Base-by-base conservation (phyloP, 495 filamentous ascomycete genomes). In the Talaromyces adpressus region DNA sequence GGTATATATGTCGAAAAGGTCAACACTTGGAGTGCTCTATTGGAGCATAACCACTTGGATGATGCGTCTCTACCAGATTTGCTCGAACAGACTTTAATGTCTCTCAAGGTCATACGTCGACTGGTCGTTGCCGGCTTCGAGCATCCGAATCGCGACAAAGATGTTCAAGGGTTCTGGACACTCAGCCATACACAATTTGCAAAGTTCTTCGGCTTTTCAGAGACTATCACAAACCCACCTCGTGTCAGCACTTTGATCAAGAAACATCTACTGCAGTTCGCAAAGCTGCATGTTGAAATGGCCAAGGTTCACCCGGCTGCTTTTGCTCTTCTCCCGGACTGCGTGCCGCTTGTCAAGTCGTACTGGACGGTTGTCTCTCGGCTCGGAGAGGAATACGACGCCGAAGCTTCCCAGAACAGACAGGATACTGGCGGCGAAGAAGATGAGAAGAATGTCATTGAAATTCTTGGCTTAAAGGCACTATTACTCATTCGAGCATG, bases 231-330 rank as follows among this genome's bases (percentile, higher is more conserved):
- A 7, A 65, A 59, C 64, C 27, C 71, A n/a, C 70, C 71, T 5
- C 68, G 73, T 30, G 68, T 79, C 8, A 72, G 74, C 25, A 73
- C 77, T 25, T 65, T 87, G 30, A 75, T 95, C n/a, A 89, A 90
- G 65, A 92, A 92, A 67, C 93, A 97, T 64, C 76, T 95, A 7
- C 69, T 95, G 57, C 93, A 97, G 70, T 86, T 97, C 54, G 86
- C 93, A 11, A 98, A 98, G 75, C 79, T 98, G 8, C 93, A 97
- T 72, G 78, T 94, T 23, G 86, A 92, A 47, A 93, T 97, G 88
- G 84, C 88, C 4, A 80, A 80, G 57, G 71, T 74, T 11, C 91
- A 93, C 69, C 87, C 92, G 9, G 86, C 87, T 5, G 87, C 90
- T 29, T 98, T 96, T 75, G 87, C 87, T 0, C 73, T 90, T 12